A percentile compares a stretch with the other conserved stretches of the same genome.
Evolutionary conservation across 805 yeast species (phyloP).

Genomic region (Saccharomycopsis sp.): DNA sequence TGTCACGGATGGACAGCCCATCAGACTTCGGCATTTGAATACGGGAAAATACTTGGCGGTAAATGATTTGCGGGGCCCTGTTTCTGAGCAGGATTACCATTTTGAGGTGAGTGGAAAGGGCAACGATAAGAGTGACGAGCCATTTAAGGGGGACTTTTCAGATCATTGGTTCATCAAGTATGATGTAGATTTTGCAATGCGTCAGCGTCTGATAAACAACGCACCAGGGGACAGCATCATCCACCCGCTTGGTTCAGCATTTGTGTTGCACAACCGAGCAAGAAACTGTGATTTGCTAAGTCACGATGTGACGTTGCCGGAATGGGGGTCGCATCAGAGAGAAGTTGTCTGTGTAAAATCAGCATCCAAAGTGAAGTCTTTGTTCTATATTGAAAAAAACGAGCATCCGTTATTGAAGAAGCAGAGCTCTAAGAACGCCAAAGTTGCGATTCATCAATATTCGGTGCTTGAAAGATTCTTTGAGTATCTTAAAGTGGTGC

Average conservation of each 20-base stretch:
- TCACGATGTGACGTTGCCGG: conserved; percentile 69
- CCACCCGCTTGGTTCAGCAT: conserved; percentile 55
- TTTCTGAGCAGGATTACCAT: conserved; percentile 85
- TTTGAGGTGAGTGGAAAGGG: conserved; percentile 74
- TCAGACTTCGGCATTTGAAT: conserved; percentile 60
- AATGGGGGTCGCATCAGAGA: conserved; percentile 76
- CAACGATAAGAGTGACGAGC: conserved; percentile 35
- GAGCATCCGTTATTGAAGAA: conserved; percentile 39
- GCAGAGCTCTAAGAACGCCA: conserved; percentile 25
- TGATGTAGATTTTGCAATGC: conserved; percentile 29
- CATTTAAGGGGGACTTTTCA: conserved; percentile 55
- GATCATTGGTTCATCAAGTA: conserved; percentile 58
- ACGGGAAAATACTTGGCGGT: conserved; percentile 67
- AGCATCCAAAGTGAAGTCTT: conserved; percentile 57
- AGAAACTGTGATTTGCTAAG: conserved; percentile 64
- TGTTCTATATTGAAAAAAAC: conserved; percentile 69
- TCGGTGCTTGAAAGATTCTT: conserved; percentile 21
- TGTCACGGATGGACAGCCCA: conserved; percentile 45
- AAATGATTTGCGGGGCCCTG: conserved; percentile 64
- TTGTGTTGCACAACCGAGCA: conserved; percentile 59
- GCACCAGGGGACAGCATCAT: conserved; percentile 25
- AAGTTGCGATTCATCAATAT: conserved; percentile 22
- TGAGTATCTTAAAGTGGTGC: conserved; percentile 23
- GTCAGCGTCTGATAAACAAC: conserved; percentile 29
- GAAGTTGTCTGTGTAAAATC: conserved; percentile 81